Evolutionary conservation across 805 yeast genomes (phyloP), one percentile per base, ranked within the genome.

Genomic region (Saturnispora dispora): DNA sequence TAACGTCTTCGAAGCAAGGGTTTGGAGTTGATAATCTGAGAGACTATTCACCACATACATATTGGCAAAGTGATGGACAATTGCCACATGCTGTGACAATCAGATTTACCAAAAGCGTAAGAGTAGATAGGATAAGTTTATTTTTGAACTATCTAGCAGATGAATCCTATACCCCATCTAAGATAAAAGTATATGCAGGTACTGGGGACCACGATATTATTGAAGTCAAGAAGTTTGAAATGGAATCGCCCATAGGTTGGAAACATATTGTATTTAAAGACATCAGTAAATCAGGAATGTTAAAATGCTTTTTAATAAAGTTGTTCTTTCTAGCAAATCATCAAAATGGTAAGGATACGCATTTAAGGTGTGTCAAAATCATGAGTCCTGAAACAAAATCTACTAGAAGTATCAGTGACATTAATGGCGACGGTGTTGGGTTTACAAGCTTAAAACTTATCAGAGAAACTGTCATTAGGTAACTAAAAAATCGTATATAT

Each of bases 311-410:
- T 58, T 69, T 82, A 55, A 67, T 88, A 11, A 76, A 85, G 53
- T 57, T 89, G 15, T 63, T 75, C n/a, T 73, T 88, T 5, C 63
- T 78, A 8, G 77, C 86, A 1, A 93, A 95, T 60, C 96, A 88
- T 60, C 97, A 90, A 62, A 89, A 88, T 62, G 99, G 99, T 45
- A 93, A 91, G 62, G 99, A 93, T 64, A 83, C 96, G 0, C 98
- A 89, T 64, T 71, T 93, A 10, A 68, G 99, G 27, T 84, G 89
- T 0, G 72, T 90, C 17, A 79, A 80, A 71, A 64, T 87, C 59
- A 71, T 81, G 65, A 69, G 78, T 8, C 75, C 75, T 5, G 58
- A 61, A 17, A 58, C 60, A 10, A 63, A 53, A 40, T 56, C 61
- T 5, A 54, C 63, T 53, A 52, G 56, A 35, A 50, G 60, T 25